Percentiles rank a stretch among this genome's conserved stretches.
Conservation (phyloP, 352 stramenopile genomes). For the Thraustotheca clavata region DNA sequence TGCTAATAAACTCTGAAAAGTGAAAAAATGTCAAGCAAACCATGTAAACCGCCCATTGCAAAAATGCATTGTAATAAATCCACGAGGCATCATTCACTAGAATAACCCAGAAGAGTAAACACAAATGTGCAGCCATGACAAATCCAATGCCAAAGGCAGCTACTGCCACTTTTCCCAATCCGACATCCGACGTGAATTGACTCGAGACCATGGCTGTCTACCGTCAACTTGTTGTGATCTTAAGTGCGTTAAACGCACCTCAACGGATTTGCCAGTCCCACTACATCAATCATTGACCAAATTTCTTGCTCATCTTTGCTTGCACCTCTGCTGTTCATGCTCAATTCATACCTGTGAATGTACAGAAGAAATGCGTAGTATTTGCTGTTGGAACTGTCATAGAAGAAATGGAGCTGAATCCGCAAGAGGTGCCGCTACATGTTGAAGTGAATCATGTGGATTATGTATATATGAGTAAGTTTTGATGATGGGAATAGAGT, state of each 20-base stretch:
- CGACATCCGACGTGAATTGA: conserved; percentile 69
- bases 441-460: too few relatives aligned
- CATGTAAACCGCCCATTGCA: conserved; percentile 67
- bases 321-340: too few relatives aligned
- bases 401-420: too few relatives aligned
- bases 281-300: too few relatives aligned
- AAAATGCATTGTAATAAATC: conserved; percentile 30
- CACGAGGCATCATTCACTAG: conserved; percentile 33
- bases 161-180: conserved; percentile 66
- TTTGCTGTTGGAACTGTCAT: too few relatives aligned
- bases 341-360: too few relatives aligned
- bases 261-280: too few relatives aligned
- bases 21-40: conserved; percentile 78
- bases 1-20: conserved; percentile 76
- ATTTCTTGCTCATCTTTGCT: too few relatives aligned
- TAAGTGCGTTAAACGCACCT: too few relatives aligned
- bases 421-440: too few relatives aligned
- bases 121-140: conserved; percentile 57
- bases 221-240: too few relatives aligned
- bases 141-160: conserved; percentile 66
- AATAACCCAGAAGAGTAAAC: conserved; percentile 31
- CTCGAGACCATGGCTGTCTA: conserved; percentile 35
- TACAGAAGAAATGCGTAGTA: too few relatives aligned
- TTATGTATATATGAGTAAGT: background rate
- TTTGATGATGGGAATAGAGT: background rate